Evolutionary conservation across 768 basidiomycete species (phyloP), one percentile per base, ranked within the genome.

Genomic region (Hortiboletus flavorubellus): DNA sequence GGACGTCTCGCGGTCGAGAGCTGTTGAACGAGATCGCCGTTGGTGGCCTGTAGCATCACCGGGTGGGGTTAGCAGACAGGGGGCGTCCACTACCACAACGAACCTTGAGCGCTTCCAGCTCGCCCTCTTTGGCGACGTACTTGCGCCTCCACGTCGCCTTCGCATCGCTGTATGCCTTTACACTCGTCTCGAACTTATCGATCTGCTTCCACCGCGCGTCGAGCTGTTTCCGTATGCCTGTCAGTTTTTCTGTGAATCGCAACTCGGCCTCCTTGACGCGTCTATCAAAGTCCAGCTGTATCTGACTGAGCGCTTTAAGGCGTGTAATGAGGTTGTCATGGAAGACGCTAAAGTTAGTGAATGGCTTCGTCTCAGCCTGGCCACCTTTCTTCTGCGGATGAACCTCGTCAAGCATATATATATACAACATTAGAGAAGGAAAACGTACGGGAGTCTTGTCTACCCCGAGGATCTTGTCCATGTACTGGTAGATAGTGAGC

Each of bases 311-410:
- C 0, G 85, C 78, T 65, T 93, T 93, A 30, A 99, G 78, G 12
- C 95, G 83, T 2, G 85, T 83, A 65, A 97, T 88, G 23, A 99
- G 82, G 62, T 93, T 94, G 71, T 97, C 94, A 62, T 96, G 91
- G 78, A 99, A 97, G 51, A 93, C 87, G 59, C 81, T 76, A 64
- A 98, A 97, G 72, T 96, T 96, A 21, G 93, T 92, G 73, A 92
- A 93, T 0, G 93, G 93, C 65, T 93, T 94, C 0, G 92, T 91
- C 68, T 93, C 91, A 0, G 84, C 85, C 58, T 87, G 82, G 2
- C 82, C 78, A 2, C 82, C 78, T 65, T 87, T 91, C 73, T 91
- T 91, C 89, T 89, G 64, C 38, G 55, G 26, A 44, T 8, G 2
- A 15, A 15, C 15, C 5, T 23, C 29, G 40, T 56, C 31, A 56